phyloP scores from a whole-genome alignment of 768 basidiomycete species.

The Flagelloscypha sp. region DNA sequence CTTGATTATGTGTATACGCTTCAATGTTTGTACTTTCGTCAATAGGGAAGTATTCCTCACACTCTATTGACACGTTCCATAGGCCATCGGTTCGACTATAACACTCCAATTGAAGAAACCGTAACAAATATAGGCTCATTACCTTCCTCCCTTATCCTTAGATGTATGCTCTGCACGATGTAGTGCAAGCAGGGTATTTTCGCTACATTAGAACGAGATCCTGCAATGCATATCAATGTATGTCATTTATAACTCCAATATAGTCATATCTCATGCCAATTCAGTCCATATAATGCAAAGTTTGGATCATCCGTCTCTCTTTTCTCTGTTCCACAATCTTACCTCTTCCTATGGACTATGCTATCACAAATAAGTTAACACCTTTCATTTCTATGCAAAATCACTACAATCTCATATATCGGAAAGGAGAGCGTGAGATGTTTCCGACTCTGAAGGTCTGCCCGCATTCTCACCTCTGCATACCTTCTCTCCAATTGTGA shows the following conservation, averaged over 20 bases:
- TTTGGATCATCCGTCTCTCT: slow-evolving; percentile 13
- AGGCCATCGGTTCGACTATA: slow-evolving; percentile 24
- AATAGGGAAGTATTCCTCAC: slow-evolving; percentile 14
- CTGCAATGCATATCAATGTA: slow-evolving; percentile 49
- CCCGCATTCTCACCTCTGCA: slow-evolving; percentile 17
- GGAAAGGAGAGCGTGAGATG: slow-evolving; percentile 50
- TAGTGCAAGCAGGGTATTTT: slow-evolving; percentile 56
- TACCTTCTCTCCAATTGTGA: not conserved
- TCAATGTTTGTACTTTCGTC: slow-evolving; percentile 39
- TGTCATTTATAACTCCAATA: slow-evolving; percentile 6
- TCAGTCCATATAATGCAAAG: slow-evolving; percentile 52
- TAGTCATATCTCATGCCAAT: slow-evolving; percentile 1
- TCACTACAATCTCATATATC: slow-evolving; percentile 42
- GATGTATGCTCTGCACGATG: slow-evolving; percentile 65
- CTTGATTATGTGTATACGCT: slow-evolving; percentile 71
- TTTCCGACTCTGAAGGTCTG: slow-evolving; percentile 46
- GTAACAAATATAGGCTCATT: slow-evolving; percentile 1
- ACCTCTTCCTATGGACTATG: slow-evolving; percentile 39
- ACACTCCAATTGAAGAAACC: slow-evolving; percentile 22
- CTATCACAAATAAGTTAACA: slow-evolving; percentile 41
- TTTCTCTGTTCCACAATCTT: not conserved
- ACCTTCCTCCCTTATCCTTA: slow-evolving; percentile 12
- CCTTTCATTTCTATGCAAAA: slow-evolving; percentile 57
- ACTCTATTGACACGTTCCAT: slow-evolving; percentile 13
- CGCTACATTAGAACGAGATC: slow-evolving; percentile 57